Percentiles rank a stretch among this genome's conserved stretches.
Evolutionary conservation across 2,329 filamentous ascomycete species (phyloP).

Genomic region (Endoconidiophora laricicola): DNA sequence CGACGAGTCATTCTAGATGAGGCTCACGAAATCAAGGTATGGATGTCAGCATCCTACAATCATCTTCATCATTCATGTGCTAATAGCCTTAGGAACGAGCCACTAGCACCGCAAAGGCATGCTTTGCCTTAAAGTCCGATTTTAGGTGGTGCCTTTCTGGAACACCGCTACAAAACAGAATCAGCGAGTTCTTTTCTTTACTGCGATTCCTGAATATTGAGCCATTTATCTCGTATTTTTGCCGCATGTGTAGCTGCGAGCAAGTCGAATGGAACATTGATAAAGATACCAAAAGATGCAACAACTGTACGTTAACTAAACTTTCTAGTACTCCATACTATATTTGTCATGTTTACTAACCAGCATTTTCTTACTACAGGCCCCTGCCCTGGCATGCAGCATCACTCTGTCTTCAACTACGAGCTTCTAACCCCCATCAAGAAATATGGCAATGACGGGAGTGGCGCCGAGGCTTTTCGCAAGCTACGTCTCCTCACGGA

Average conservation of each 20-base stretch:
- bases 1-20: conserved; percentile 91
- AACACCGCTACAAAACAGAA: conserved; percentile 90
- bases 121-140: conserved; percentile 71
- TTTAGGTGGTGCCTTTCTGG: conserved; percentile 96
- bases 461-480: conserved; percentile 52
- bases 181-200: conserved; percentile 91
- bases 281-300: conserved; percentile 49
- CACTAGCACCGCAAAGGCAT: conserved; percentile 85
- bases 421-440: conserved; percentile 77
- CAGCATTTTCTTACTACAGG: not conserved
- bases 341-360: not conserved
- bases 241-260: conserved; percentile 69
- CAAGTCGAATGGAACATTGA: conserved; percentile 71
- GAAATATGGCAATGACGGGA: conserved; percentile 40
- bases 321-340: not conserved
- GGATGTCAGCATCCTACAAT: not conserved
- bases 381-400: conserved; percentile 26
- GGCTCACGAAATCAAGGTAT: conserved; percentile 77
- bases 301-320: conserved; percentile 43
- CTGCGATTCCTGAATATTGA: conserved; percentile 78
- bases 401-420: conserved; percentile 63
- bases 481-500: conserved; percentile 83
- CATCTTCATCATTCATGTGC: not conserved
- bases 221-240: conserved; percentile 88
- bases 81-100: conserved; percentile 44